Evolutionary conservation across 2,329 filamentous ascomycete species (phyloP).

Genomic region (Talaromyces sp.): DNA sequence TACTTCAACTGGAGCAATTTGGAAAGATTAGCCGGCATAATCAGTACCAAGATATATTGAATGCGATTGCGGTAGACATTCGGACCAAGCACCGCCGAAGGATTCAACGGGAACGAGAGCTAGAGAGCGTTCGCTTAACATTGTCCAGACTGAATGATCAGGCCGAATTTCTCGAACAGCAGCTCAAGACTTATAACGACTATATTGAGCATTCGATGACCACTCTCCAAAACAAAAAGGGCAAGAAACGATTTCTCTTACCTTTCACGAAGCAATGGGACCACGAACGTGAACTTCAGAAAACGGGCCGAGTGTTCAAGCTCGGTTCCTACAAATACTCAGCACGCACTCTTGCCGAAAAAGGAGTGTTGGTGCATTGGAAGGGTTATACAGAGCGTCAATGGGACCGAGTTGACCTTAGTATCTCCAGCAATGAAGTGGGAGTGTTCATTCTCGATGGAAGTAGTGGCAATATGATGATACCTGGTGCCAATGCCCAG

Average conservation of each 20-base stretch:
- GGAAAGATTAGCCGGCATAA: conserved; percentile 85
- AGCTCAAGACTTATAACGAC: conserved; percentile 96
- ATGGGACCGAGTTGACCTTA: conserved; percentile 90
- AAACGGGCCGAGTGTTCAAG: conserved; percentile 88
- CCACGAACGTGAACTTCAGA: conserved; percentile 92
- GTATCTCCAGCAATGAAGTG: conserved; percentile 89
- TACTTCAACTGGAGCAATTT: conserved; percentile 80
- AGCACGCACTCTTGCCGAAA: conserved; percentile 81
- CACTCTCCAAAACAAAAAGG: conserved; percentile 95
- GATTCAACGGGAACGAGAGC: conserved; percentile 84
- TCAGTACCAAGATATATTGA: conserved; percentile 95
- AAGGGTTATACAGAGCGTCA: conserved; percentile 76
- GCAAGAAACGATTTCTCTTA: conserved; percentile 88
- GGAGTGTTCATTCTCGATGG: conserved; percentile 93
- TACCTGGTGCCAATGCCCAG: conserved; percentile 85
- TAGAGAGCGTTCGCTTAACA: conserved; percentile 62
- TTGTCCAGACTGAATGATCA: conserved; percentile 55
- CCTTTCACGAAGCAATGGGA: conserved; percentile 99
- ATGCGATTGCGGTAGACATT: conserved; percentile 94
- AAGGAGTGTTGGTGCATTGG: conserved; percentile 93
- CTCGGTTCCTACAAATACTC: conserved; percentile 99
- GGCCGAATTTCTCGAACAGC: conserved; percentile 87
- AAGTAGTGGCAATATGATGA: conserved; percentile 87
- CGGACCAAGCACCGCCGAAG: conserved; percentile 92
- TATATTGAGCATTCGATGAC: conserved; percentile 99